phyloP scores from a whole-genome alignment of 805 yeast genomes.

The Lipomyces orientalis region DNA sequence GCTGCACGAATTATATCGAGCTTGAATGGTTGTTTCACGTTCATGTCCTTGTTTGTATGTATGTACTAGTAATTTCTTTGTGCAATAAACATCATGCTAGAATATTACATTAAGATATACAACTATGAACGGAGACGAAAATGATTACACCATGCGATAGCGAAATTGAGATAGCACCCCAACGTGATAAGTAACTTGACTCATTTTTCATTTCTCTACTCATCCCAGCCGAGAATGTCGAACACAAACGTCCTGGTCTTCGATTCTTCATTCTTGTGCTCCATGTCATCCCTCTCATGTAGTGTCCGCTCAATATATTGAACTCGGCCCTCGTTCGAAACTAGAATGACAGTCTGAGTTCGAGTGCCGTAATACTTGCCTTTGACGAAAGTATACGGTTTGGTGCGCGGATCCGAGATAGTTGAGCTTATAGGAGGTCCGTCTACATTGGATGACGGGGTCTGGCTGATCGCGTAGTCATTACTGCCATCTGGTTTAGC shows the following conservation, averaged over 20 bases:
- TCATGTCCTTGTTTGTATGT: background rate
- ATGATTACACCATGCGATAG: background rate
- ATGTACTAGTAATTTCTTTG: background rate
- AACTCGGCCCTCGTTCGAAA: slow-evolving; percentile 57
- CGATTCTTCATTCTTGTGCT: slow-evolving; percentile 7
- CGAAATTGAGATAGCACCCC: background rate
- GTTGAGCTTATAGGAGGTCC: slow-evolving; percentile 7
- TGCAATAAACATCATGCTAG: background rate
- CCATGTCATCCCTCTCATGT: slow-evolving; percentile 20
- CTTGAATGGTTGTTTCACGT: background rate
- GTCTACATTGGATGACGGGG: background rate
- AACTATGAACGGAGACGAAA: background rate
- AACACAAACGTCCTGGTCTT: slow-evolving; percentile 17
- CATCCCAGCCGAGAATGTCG: slow-evolving; percentile 29
- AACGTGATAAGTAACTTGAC: background rate
- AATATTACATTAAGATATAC: background rate
- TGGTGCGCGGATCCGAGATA: slow-evolving; percentile 11
- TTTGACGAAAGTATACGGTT: slow-evolving; percentile 40
- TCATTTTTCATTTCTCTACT: background rate
- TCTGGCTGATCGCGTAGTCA: background rate
- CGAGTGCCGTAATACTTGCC: slow-evolving; percentile 82
- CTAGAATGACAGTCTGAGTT: slow-evolving; percentile 77
- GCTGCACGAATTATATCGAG: background rate
- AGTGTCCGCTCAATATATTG: slow-evolving; percentile 64
- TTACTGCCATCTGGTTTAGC: background rate